Evolutionary conservation across 1,139 yeast genomes (phyloP).

Genomic region (Suhomyces guaymorum): DNA sequence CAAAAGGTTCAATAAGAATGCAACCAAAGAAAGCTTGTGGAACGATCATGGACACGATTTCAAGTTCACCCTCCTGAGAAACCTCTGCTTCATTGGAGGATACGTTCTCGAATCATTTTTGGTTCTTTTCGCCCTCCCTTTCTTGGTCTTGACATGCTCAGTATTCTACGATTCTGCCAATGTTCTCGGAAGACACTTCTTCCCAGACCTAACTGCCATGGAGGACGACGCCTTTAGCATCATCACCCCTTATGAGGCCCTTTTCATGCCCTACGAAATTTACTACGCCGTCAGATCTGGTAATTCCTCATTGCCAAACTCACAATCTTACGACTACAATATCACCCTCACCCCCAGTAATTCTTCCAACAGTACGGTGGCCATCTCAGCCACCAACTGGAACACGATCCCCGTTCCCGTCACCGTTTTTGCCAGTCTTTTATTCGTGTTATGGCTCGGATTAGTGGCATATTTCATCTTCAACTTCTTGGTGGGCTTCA

Average conservation of each 20-base stretch:
- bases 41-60: conserved; percentile 11
- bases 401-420: conserved; percentile 14
- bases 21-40: conserved; percentile 7
- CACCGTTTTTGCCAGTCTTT: conserved; percentile 31
- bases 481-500: conserved; percentile 29
- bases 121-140: conserved; percentile 45
- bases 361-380: neutral
- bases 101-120: conserved; percentile 35
- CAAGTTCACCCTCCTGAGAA: conserved; percentile 22
- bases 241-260: conserved; percentile 28
- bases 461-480: conserved; percentile 34
- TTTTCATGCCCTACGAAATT: conserved; percentile 17
- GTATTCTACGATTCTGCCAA: conserved; percentile 32
- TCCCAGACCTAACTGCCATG: conserved; percentile 21
- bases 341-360: too few relatives aligned
- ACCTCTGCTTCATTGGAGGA: conserved; percentile 34
- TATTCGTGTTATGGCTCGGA: conserved; percentile 37
- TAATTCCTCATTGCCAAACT: neutral
- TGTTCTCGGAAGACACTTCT: conserved; percentile 16
- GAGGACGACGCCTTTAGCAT: conserved; percentile 28
- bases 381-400: conserved; percentile 1
- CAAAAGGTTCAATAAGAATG: conserved; percentile 11
- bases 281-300: neutral
- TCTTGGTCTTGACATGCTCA: conserved; percentile 43
- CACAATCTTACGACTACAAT: too few relatives aligned